These are phyloP conservation scores for Akebia trifoliata DNA, from an alignment of 164 flowering plant species.

Conservation along the genomic window DNA sequence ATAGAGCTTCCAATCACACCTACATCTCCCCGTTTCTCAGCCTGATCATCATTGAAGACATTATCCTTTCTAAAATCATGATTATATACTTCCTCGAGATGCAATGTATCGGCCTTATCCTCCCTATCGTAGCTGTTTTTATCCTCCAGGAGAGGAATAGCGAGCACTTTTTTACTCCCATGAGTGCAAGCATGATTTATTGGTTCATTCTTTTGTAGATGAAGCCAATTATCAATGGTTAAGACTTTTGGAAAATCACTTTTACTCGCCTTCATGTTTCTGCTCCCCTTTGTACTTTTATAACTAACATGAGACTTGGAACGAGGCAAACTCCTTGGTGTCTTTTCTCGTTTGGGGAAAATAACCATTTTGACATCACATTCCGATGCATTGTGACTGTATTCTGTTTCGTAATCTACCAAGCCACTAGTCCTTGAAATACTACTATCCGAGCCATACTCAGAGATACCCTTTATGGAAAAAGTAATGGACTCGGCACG, in stretches of 20 bases:
- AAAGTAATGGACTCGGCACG: constrained; percentile 39
- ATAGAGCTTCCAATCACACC: constrained; percentile 6
- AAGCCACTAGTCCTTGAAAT: constrained; percentile 41
- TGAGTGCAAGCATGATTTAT: constrained; percentile 9
- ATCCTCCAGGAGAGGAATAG: constrained; percentile 26
- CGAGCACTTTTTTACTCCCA: constrained; percentile 21
- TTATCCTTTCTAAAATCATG: constrained; percentile 6
- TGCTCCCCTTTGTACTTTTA: constrained; percentile 3
- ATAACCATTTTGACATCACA: constrained; percentile 32
- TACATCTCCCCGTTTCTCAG: constrained; percentile 10
- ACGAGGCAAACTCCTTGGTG: constrained; percentile 12
- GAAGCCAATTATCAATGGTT: constrained; percentile 34
- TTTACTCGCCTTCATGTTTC: constrained; percentile 10
- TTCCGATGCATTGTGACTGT: constrained; percentile 37
- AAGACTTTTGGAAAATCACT: constrained; percentile 10
- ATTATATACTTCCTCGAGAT: background rate
- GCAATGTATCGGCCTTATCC: constrained; percentile 4
- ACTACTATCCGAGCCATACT: constrained; percentile 38
- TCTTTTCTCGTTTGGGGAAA: constrained; percentile 20
- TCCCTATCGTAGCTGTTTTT: constrained; percentile 8
- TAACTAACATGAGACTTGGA: constrained; percentile 9
- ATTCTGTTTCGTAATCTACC: constrained; percentile 33
- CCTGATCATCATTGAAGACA: constrained; percentile 4
- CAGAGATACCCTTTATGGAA: constrained; percentile 30
- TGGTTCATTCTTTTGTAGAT: constrained; percentile 23